Conservation (phyloP, 2,329 filamentous ascomycete species). For the Trichophyton verrucosum region DNA sequence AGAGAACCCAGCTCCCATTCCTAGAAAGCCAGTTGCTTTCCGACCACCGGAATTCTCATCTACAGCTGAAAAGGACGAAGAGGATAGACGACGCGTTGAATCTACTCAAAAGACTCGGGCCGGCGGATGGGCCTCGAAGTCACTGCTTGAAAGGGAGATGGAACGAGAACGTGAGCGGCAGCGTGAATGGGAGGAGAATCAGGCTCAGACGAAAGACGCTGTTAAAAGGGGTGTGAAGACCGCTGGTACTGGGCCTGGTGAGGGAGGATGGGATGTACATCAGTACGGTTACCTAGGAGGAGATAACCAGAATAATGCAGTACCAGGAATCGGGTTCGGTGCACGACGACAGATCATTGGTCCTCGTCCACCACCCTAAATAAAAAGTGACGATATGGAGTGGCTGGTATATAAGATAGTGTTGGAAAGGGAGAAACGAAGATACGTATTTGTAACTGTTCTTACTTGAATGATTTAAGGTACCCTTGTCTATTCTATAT, state of each 20-base stretch:
- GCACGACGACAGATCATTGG: conserved; percentile 51
- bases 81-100: conserved; percentile 43
- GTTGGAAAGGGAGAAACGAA: background rate
- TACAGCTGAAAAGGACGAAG: conserved; percentile 43
- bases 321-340: conserved; percentile 40
- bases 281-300: conserved; percentile 54
- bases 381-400: background rate
- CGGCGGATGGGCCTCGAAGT: conserved; percentile 50
- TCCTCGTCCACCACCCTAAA: conserved; percentile 39
- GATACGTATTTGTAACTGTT: background rate
- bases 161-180: conserved; percentile 53
- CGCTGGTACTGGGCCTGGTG: conserved; percentile 36
- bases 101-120: conserved; percentile 47
- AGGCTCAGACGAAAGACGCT: conserved; percentile 39
- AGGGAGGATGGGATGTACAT: conserved; percentile 48
- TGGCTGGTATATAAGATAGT: background rate
- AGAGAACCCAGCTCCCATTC: conserved; percentile 40
- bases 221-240: conserved; percentile 34
- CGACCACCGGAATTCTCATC: conserved; percentile 37
- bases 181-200: conserved; percentile 51
- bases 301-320: conserved; percentile 47
- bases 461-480: background rate
- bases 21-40: conserved; percentile 27
- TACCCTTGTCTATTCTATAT: background rate
- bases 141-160: conserved; percentile 54